These are phyloP conservation scores for Termitomyces heimii DNA, from an alignment of 768 basidiomycete genomes.

Conservation along the genomic window DNA sequence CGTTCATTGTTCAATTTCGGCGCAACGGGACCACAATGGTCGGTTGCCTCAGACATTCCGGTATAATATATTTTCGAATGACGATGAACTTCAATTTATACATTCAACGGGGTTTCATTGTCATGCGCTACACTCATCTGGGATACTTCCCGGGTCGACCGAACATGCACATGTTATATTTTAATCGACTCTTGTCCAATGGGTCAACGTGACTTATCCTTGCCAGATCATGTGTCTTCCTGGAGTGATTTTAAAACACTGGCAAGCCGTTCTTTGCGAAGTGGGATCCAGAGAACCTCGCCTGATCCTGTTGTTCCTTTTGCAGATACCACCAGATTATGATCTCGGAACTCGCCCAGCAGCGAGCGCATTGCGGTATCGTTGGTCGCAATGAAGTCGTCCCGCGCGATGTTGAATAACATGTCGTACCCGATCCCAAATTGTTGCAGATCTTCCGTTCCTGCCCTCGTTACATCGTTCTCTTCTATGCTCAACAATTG, in stretches of 20 bases:
- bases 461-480: conserved; percentile 15
- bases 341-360: conserved; percentile 88
- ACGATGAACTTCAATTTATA: no score
- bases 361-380: conserved; percentile 79
- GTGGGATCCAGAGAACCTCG: conserved; percentile 82
- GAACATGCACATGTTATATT: no score
- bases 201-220: no score
- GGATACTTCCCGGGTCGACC: no score
- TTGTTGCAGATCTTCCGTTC: conserved; percentile 38
- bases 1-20: no score
- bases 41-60: no score
- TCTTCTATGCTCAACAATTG: conserved; percentile 63
- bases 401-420: conserved; percentile 68
- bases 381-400: conserved; percentile 84
- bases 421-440: conserved; percentile 59
- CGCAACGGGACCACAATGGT: no score
- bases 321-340: conserved; percentile 66
- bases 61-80: no score
- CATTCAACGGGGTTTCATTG: no score
- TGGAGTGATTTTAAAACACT: conserved; percentile 28
- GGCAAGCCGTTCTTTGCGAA: conserved; percentile 69
- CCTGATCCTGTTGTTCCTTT: conserved; percentile 36
- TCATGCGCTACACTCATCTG: no score
- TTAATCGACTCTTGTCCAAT: no score
- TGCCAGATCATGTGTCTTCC: no score